Conservation (phyloP, 2,329 filamentous ascomycete genomes). For the Orbilia quercus region DNA sequence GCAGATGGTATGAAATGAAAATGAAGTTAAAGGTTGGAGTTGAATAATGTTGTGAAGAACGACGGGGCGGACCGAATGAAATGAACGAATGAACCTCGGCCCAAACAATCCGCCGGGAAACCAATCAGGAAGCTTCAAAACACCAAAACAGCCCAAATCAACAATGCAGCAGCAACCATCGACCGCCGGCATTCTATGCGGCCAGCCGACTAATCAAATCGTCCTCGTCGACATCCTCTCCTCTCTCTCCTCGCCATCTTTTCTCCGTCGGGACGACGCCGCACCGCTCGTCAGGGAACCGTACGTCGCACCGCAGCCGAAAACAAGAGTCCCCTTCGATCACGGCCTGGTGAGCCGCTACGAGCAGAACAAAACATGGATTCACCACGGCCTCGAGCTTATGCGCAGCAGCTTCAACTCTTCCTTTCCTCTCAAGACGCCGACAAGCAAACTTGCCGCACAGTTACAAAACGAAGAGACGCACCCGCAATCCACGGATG, state of each 20-base stretch:
- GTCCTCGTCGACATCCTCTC: conserved; percentile 45
- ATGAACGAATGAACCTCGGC: conserved; percentile 46
- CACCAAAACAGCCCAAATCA: conserved; percentile 31
- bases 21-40: conserved; percentile 20
- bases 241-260: conserved; percentile 45
- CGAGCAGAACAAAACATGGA: conserved; percentile 34
- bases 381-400: conserved; percentile 11
- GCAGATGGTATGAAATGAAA: conserved; percentile 23
- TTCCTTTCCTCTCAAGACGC: conserved; percentile 25
- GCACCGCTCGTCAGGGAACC: conserved; percentile 15
- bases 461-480: background rate
- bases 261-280: conserved; percentile 21
- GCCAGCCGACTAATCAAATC: conserved; percentile 40
- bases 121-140: conserved; percentile 47
- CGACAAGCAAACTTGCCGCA: background rate
- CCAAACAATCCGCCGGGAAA: conserved; percentile 46
- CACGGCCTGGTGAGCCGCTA: conserved; percentile 36
- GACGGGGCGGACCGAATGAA: conserved; percentile 7
- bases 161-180: conserved; percentile 30
- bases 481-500: background rate
- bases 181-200: conserved; percentile 15
- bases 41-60: background rate
- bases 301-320: conserved; percentile 27
- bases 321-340: conserved; percentile 46
- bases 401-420: conserved; percentile 26